phyloP scores from a whole-genome alignment of 306 rosid species.

The Pterocarpus macrocarpus region DNA sequence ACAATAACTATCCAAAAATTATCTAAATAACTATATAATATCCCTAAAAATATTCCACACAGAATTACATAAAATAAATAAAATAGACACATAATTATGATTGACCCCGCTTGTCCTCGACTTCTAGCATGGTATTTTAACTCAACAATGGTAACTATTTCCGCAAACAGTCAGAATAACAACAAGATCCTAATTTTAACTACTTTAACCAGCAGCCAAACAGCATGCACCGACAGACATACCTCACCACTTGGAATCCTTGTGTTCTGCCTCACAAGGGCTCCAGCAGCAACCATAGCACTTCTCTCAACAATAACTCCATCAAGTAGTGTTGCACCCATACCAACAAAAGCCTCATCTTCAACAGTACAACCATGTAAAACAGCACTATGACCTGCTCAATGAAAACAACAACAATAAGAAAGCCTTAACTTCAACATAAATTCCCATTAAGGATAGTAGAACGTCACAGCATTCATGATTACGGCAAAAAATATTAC shows the following conservation, averaged over 20 bases:
- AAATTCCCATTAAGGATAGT: background rate
- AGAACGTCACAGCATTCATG: conserved; percentile 20
- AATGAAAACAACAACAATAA: conserved; percentile 10
- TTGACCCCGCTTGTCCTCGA: conserved; percentile 2
- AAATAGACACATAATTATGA: background rate
- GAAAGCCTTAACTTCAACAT: background rate
- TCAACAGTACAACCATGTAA: conserved; percentile 92
- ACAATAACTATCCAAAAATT: conserved; percentile 29
- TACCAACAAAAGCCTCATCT: conserved; percentile 95
- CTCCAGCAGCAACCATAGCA: conserved; percentile 95
- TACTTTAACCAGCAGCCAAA: conserved; percentile 6
- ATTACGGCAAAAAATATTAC: conserved; percentile 44
- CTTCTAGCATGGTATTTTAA: background rate
- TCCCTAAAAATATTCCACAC: background rate
- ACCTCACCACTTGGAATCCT: conserved; percentile 94
- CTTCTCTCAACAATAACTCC: conserved; percentile 88
- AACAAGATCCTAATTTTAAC: background rate
- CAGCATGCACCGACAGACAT: conserved; percentile 31
- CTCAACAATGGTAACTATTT: conserved; percentile 9
- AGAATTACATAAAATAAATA: background rate
- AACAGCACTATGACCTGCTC: conserved; percentile 88
- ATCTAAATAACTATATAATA: background rate
- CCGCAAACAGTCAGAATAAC: conserved; percentile 11
- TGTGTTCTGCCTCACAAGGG: conserved; percentile 91
- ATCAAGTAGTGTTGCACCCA: conserved; percentile 92